Base-by-base conservation (phyloP, 1,284 basidiomycete genomes). In the Sanghuangporus baumii region DNA sequence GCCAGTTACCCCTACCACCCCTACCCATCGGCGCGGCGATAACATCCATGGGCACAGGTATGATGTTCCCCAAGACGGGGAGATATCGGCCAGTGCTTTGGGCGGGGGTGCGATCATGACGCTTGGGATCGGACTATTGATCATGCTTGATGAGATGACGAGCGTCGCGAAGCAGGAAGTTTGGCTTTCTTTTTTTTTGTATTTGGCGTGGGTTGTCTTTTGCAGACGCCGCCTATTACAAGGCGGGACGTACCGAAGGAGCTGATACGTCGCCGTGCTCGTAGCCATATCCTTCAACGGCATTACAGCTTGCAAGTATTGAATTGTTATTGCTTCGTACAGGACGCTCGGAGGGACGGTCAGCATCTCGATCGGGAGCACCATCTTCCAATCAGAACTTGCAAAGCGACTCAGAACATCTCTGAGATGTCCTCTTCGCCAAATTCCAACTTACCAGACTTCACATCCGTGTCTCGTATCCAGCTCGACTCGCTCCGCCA, bases 1-100 rank as follows among this genome's bases (percentile, higher is more conserved):
- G 67, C 67, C 75, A 78, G 69, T 71, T 83, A 71, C 76, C 81
- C 0, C 80, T 73, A 65, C 76, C 76, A 71, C 76, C 81, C 0
- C 80, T 73, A 65, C 76, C 76, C 0, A 70, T 83, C 6, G 65
- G 74, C 3, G 46, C 71, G 6, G 67, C 79, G 0, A n/a, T 18
- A 65, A 41, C 20, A 7, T 16, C 47, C 1, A 43, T 43, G 12
- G n/a, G 12, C 18, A 43, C 14, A 3, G 41, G 41, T 3, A 43
- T 43, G n/a, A 43, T 8, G 12, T 12, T 43, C 2, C 14, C 41
- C 14, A 43, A 43, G 41, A 43, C 41, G 12, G 41, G 41, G n/a
- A 12, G 3, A 3, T 43, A 43, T 8, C 41, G 41, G 12, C 41
- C 41, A 2, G 47, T 48, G 16, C 16, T 48, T 16, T 43, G 41